Evolutionary conservation across 371 early-diverging fungal genomes (phyloP), one percentile per base, ranked within the genome.

Genomic region (Synchytrium microbalum): DNA sequence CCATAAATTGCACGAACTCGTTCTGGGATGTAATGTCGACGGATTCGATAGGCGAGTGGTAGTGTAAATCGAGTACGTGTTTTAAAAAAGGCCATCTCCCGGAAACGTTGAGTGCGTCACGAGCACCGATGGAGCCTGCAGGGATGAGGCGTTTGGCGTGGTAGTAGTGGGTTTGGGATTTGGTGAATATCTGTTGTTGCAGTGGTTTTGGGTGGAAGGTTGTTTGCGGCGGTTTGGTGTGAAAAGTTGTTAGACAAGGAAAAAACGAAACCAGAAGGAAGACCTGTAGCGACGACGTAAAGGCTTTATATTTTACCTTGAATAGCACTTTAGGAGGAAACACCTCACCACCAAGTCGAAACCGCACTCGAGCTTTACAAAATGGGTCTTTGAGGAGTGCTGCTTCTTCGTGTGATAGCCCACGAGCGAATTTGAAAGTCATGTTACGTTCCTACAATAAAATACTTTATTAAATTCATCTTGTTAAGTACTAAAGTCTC

Each of bases 181-280:
- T 56, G 5, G 56, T 56, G 29, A 26, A 56, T 24, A 56, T 56
- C 46, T 38, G 46, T n/a, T n/a, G n/a, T n/a, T n/a, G n/a, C n/a
- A n/a, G n/a, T n/a, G n/a, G n/a, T n/a, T n/a, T n/a, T n/a, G n/a
- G n/a, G n/a, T n/a, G n/a, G n/a, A n/a, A n/a, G n/a, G n/a, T n/a
- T n/a, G n/a, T n/a, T n/a, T n/a, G n/a, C n/a, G n/a, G n/a, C n/a
- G n/a, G n/a, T n/a, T n/a, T n/a, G n/a, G n/a, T n/a, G n/a, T n/a
- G n/a, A n/a, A n/a, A n/a, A n/a, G n/a, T n/a, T n/a, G n/a, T n/a
- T n/a, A n/a, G n/a, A n/a, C n/a, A n/a, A n/a, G n/a, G n/a, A n/a
- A n/a, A n/a, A n/a, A n/a, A n/a, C n/a, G n/a, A n/a, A n/a, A n/a
- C n/a, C n/a, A n/a, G n/a, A n/a, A n/a, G n/a, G n/a, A n/a, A n/a